Evolutionary conservation across 1,284 basidiomycete species (phyloP), one percentile per base, ranked within the genome.

Genomic region (Bondarzewia mesenterica): DNA sequence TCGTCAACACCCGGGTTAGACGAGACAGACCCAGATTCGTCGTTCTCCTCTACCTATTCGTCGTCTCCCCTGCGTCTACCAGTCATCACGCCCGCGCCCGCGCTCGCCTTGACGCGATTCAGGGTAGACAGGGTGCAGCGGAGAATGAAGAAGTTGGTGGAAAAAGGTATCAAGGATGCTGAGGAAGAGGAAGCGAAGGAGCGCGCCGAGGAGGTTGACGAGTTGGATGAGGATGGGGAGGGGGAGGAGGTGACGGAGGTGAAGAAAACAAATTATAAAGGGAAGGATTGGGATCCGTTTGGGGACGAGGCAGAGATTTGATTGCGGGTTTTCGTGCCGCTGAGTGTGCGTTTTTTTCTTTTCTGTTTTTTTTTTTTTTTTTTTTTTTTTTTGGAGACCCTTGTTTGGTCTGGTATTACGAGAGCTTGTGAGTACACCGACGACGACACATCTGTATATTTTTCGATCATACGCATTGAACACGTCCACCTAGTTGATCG

Each of bases 71-170:
- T 48, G 29, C 51, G 52, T 23, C 46, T 55, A 3, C 54, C 54
- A 5, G 42, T 47, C 32, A 37, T 55, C 27, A 60, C 53, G 27
- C 54, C 54, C 15, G 54, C 51, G 2, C 54, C 54, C 2, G 47
- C 49, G 14, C 47, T 46, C 18, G 45, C 39, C 22, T 41, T 46
- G 18, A 56, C 54, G 39, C 51, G 54, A 7, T 43, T 54, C 25
- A 47, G 66, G 36, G 59, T 66, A 16, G 57, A 56, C 46, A 54
- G 61, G 4, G 58, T 57, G 23, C 52, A 55, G 41, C 49, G 56
- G 27, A 49, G 60, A 10, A 52, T 68, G 27, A 57, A 57, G 51
- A 55, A 57, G 38, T 54, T 64, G 39, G 59, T 58, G 47, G 53
- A 54, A 45, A 58, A 52, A 26, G 63, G 60, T 8, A 36, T 65